phyloP scores from a whole-genome alignment of 176 grass and related monocot genomes.

The Raddia guianensis region DNA sequence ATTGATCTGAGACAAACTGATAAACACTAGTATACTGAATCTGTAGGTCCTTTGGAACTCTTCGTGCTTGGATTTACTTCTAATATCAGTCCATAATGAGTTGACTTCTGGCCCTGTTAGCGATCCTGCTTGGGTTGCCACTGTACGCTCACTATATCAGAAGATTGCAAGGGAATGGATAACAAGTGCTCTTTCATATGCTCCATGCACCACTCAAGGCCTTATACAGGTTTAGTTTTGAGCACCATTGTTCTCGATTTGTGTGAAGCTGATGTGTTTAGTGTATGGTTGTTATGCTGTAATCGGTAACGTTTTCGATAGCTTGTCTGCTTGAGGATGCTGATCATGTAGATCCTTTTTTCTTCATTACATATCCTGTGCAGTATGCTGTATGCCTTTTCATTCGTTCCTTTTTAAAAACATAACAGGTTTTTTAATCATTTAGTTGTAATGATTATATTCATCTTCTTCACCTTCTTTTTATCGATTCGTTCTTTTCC shows the following conservation, averaged over 20 bases:
- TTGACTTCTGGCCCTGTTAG: conserved; percentile 92
- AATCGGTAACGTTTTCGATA: conserved; percentile 40
- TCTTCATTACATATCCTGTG: conserved; percentile 34
- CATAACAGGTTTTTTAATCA: conserved; percentile 25
- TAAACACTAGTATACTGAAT: conserved; percentile 36
- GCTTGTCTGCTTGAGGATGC: conserved; percentile 42
- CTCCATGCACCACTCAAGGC: conserved; percentile 96
- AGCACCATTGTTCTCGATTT: conserved; percentile 32
- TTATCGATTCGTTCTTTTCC: conserved; percentile 14
- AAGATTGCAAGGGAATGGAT: conserved; percentile 97
- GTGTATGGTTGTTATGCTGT: conserved; percentile 38
- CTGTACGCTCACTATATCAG: conserved; percentile 89
- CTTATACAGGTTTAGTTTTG: conserved; percentile 87
- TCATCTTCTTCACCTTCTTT: conserved; percentile 21
- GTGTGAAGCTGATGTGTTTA: conserved; percentile 41
- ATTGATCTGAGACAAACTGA: conserved; percentile 39
- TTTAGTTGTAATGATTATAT: conserved; percentile 5
- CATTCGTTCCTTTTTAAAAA: neutral
- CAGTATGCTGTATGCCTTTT: conserved; percentile 23
- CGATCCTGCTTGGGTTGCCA: conserved; percentile 98
- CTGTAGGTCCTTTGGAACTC: conserved; percentile 95
- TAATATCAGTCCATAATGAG: conserved; percentile 97
- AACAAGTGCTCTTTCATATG: conserved; percentile 96
- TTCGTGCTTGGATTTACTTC: conserved; percentile 92
- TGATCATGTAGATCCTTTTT: conserved; percentile 32